Conservation (phyloP, 164 flowering plant genomes). For the Magnolia kwangsiensis region DNA sequence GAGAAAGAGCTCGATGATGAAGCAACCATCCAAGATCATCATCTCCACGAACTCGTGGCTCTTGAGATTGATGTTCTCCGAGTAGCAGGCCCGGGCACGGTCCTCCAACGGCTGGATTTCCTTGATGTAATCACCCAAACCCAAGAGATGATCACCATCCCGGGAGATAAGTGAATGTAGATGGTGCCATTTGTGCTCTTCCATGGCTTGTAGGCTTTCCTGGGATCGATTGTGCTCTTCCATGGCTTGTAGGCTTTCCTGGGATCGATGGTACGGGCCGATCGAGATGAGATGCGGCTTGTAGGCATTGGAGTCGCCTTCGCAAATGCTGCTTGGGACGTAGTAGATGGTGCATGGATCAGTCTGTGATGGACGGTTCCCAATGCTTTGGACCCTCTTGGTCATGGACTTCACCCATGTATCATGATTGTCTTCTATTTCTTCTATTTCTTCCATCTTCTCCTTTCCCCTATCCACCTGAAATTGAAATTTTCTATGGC, state of each 20-base stretch:
- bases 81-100: slow-evolving; percentile 39
- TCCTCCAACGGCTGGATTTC: background rate
- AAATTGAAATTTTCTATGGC: background rate
- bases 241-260: background rate
- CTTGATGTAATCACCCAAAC: background rate
- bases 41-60: slow-evolving; percentile 26
- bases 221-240: background rate
- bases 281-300: background rate
- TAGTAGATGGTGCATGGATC: slow-evolving; percentile 3
- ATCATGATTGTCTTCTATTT: background rate
- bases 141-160: background rate
- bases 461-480: no score
- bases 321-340: background rate
- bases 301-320: background rate
- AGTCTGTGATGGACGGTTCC: background rate
- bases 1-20: slow-evolving; percentile 5
- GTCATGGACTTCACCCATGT: background rate
- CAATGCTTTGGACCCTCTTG: background rate
- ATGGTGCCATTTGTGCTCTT: slow-evolving; percentile 8
- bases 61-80: slow-evolving; percentile 29
- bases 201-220: background rate
- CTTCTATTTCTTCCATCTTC: background rate
- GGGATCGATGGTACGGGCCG: slow-evolving; percentile 3
- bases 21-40: slow-evolving; percentile 10
- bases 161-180: background rate